Evolutionary conservation across 768 basidiomycete genomes (phyloP).

Genomic region (Termitomyces sp.): DNA sequence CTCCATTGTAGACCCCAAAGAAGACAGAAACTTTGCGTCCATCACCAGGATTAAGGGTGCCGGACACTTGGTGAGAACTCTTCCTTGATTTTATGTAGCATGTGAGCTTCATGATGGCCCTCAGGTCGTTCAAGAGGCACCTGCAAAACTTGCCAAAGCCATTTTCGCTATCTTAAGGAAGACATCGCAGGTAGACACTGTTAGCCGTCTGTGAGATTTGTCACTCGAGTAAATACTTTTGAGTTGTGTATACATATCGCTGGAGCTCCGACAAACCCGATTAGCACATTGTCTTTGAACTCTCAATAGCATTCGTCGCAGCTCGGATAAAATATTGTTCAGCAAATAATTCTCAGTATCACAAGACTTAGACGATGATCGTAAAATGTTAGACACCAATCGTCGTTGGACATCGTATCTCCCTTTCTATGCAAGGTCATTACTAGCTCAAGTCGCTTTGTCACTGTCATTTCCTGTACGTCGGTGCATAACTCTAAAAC

Average conservation of each 20-base stretch:
- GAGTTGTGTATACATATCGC: background rate
- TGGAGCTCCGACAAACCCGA: background rate
- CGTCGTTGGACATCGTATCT: no score
- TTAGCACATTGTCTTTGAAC: background rate
- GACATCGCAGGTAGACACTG: background rate
- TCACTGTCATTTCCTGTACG: no score
- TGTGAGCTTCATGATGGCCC: background rate
- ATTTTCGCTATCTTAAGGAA: conserved; percentile 19
- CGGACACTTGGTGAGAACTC: conserved; percentile 29
- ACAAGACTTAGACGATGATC: no score
- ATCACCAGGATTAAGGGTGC: conserved; percentile 26
- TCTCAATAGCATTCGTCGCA: no score
- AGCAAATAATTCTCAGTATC: no score
- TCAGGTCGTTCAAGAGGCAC: conserved; percentile 29
- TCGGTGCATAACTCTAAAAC: no score
- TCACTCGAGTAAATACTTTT: background rate
- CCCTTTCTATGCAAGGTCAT: no score
- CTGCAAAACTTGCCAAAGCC: conserved; percentile 24
- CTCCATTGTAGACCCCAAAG: conserved; percentile 24
- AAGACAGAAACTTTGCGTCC: conserved; percentile 26
- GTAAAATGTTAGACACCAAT: no score
- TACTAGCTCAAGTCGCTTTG: no score
- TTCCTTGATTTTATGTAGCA: background rate
- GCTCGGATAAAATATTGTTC: no score
- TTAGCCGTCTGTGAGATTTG: background rate